phyloP scores from a whole-genome alignment of 768 basidiomycete species.

The Mycena latifolia region DNA sequence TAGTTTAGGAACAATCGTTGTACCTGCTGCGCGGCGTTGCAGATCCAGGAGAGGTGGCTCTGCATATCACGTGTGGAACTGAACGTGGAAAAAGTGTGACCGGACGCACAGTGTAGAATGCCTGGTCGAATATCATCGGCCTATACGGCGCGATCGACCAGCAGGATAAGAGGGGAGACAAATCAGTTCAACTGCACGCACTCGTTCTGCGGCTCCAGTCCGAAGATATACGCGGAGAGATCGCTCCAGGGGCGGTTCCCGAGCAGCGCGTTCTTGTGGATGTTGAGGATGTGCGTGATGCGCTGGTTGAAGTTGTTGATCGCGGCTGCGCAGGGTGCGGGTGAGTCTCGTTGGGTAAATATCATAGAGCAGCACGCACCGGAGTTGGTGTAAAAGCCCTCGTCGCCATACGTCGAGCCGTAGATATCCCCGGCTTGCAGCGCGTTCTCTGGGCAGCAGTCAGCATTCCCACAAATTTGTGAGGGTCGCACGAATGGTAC shows the following conservation, averaged over 20 bases:
- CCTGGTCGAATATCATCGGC: slow-evolving; percentile 44
- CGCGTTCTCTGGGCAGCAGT: slow-evolving; percentile 46
- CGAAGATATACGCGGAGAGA: slow-evolving; percentile 52
- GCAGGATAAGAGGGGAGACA: not conserved
- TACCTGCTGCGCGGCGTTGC: slow-evolving; percentile 40
- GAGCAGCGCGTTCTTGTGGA: slow-evolving; percentile 49
- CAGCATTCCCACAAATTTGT: slow-evolving; percentile 10
- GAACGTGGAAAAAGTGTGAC: not conserved
- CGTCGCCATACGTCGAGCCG: slow-evolving; percentile 44
- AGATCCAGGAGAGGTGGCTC: slow-evolving; percentile 39
- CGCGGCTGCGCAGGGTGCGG: slow-evolving; percentile 34
- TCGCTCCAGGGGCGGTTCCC: slow-evolving; percentile 52
- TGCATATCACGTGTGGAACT: not conserved
- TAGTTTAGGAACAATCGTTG: too few species aligned
- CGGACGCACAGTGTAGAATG: slow-evolving; percentile 35
- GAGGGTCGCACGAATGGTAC: not conserved
- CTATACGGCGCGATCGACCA: not conserved
- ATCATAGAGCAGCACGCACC: slow-evolving; percentile 22
- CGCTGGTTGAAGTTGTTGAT: slow-evolving; percentile 50
- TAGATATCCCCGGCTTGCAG: slow-evolving; percentile 50
- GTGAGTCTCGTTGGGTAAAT: not conserved
- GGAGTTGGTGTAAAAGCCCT: slow-evolving; percentile 49
- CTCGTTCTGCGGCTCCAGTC: slow-evolving; percentile 54
- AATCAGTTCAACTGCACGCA: too few species aligned
- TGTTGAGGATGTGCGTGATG: slow-evolving; percentile 51